These are phyloP conservation scores for Lumnitzera racemosa DNA, from an alignment of 345 rosid genomes.

Conservation along the genomic window DNA sequence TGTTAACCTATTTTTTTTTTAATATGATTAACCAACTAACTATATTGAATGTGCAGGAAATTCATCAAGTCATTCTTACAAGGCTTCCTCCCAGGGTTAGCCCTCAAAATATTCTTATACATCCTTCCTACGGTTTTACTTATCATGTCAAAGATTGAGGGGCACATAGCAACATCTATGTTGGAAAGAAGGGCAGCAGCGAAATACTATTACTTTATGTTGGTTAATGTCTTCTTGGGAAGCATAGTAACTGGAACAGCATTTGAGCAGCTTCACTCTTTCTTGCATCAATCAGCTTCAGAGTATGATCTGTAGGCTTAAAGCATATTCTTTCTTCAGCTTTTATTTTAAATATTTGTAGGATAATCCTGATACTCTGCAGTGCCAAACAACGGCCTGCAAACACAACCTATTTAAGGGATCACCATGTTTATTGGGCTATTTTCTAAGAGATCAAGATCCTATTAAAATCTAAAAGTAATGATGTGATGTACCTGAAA, in stretches of 20 bases:
- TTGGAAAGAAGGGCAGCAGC: slow-evolving; percentile 84
- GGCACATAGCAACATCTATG: slow-evolving; percentile 67
- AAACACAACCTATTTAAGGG: no score
- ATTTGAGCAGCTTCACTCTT: slow-evolving; percentile 78
- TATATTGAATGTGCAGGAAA: slow-evolving; percentile 39
- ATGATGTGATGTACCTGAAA: no score
- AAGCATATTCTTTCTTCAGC: background rate
- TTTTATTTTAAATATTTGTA: no score
- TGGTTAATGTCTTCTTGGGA: slow-evolving; percentile 96
- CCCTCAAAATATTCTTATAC: slow-evolving; percentile 76
- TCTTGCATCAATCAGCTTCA: slow-evolving; percentile 89
- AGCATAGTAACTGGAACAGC: slow-evolving; percentile 94
- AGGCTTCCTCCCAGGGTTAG: slow-evolving; percentile 96
- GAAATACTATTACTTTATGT: slow-evolving; percentile 90
- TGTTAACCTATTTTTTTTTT: background rate
- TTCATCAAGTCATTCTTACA: slow-evolving; percentile 96
- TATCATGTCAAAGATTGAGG: slow-evolving; percentile 93
- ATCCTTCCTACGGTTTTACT: slow-evolving; percentile 67
- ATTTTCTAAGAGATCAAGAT: no score
- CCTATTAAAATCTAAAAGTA: no score
- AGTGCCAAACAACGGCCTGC: no score
- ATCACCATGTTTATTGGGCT: no score
- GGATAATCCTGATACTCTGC: no score
- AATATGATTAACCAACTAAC: background rate
- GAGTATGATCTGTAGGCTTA: slow-evolving; percentile 41